phyloP scores from a whole-genome alignment of 1,284 basidiomycete species.

The Ganoderma meredithae region DNA sequence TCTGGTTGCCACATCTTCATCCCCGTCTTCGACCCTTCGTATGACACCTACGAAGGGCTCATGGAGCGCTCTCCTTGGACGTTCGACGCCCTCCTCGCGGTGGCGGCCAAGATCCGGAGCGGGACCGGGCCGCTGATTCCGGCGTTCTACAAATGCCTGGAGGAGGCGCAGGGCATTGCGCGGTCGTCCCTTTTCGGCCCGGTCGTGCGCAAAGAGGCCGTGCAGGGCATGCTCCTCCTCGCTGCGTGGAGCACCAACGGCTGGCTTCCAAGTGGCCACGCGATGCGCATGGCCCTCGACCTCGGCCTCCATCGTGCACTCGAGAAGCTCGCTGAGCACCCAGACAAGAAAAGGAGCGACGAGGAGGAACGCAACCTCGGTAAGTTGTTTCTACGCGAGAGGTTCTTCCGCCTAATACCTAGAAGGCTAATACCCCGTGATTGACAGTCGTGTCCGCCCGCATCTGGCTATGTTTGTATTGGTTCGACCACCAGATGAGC shows the following conservation, averaged over 20 bases:
- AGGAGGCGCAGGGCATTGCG: conserved; percentile 94
- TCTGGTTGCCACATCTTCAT: conserved; percentile 95
- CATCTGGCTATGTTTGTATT: conserved; percentile 94
- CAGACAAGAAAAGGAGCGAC: conserved; percentile 68
- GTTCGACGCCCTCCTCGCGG: conserved; percentile 89
- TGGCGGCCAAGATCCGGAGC: conserved; percentile 90
- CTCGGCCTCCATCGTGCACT: conserved; percentile 90
- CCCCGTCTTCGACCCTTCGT: conserved; percentile 88
- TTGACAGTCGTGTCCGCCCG: conserved; percentile 84
- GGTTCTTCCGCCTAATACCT: no score
- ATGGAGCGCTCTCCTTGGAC: conserved; percentile 94
- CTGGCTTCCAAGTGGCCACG: conserved; percentile 92
- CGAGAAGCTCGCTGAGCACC: conserved; percentile 86
- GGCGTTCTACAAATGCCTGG: conserved; percentile 89
- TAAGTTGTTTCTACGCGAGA: conserved; percentile 40
- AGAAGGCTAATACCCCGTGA: not conserved
- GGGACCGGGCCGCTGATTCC: conserved; percentile 85
- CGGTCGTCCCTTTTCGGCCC: conserved; percentile 92
- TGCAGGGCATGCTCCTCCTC: conserved; percentile 88
- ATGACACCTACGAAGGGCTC: conserved; percentile 90
- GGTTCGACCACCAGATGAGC: conserved; percentile 94
- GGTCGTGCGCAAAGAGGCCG: conserved; percentile 92
- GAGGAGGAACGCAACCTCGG: conserved; percentile 89
- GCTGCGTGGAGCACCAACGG: conserved; percentile 95
- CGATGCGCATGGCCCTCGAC: conserved; percentile 94